These are phyloP conservation scores for Rubus idaeus DNA, from an alignment of 306 rosid genomes.

Conservation along the genomic window DNA sequence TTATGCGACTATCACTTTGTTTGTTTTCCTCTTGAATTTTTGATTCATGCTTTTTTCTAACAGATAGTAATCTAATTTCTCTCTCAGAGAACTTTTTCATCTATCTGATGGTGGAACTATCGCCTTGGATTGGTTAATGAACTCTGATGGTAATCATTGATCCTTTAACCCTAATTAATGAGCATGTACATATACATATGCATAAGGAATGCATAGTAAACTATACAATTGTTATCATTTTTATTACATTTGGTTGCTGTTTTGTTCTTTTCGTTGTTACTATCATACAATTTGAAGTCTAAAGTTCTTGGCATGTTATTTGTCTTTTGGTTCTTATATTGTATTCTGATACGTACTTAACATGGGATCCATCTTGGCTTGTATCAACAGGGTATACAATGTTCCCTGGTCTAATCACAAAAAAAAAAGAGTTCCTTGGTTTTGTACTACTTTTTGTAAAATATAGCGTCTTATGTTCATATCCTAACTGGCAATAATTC, in stretches of 20 bases:
- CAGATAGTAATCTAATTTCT: not conserved
- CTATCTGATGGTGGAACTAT: constrained; percentile 41
- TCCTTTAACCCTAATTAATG: not conserved
- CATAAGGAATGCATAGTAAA: too few species aligned
- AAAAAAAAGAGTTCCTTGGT: not conserved
- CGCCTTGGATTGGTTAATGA: constrained; percentile 47
- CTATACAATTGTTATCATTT: not conserved
- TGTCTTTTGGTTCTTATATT: not conserved
- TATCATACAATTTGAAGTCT: not conserved
- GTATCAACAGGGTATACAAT: not conserved
- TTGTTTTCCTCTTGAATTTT: not conserved
- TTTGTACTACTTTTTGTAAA: not conserved
- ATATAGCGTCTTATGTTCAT: not conserved
- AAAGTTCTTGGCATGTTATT: not conserved
- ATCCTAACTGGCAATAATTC: not conserved
- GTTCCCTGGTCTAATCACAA: not conserved
- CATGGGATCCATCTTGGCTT: not conserved
- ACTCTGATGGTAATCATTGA: constrained; percentile 33
- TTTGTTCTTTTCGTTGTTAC: not conserved
- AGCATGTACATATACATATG: too few species aligned
- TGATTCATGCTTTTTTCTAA: constrained; percentile 29
- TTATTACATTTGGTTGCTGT: not conserved
- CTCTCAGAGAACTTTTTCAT: constrained; percentile 33
- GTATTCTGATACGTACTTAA: not conserved
- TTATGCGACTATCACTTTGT: not conserved